phyloP scores from a whole-genome alignment of 495 filamentous ascomycete species.

The Penicillium taxi region DNA sequence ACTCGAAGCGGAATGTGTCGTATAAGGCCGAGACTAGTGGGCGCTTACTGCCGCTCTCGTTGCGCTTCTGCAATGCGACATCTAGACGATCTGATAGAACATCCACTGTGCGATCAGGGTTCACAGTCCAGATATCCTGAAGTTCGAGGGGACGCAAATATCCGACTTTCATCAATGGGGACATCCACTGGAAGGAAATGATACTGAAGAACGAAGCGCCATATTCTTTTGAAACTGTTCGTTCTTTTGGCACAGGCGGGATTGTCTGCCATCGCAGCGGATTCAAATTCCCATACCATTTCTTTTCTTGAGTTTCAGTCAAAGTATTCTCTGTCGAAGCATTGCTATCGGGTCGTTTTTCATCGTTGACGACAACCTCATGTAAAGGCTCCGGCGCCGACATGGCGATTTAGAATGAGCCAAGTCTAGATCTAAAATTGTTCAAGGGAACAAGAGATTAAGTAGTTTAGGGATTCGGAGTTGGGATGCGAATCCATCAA shows the following conservation, averaged over 20 bases:
- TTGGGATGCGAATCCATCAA: too few species aligned
- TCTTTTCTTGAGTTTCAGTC: conserved; percentile 20
- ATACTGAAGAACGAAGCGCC: conserved; percentile 46
- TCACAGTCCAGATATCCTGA: conserved; percentile 82
- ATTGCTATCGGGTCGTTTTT: conserved; percentile 9
- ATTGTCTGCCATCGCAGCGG: conserved; percentile 43
- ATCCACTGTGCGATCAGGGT: conserved; percentile 67
- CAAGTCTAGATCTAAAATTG: too few species aligned
- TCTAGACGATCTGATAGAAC: conserved; percentile 55
- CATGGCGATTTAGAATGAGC: too few species aligned
- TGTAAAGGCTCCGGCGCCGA: conserved; percentile 14
- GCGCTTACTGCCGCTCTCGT: conserved; percentile 58
- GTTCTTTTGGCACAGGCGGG: conserved; percentile 47
- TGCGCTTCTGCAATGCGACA: conserved; percentile 57
- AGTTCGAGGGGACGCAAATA: conserved; percentile 78
- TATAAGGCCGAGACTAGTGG: conserved; percentile 75
- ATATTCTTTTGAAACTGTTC: conserved; percentile 45
- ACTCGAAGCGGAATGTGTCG: conserved; percentile 80
- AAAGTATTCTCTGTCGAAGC: conserved; percentile 8
- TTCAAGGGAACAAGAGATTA: too few species aligned
- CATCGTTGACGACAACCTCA: conserved; percentile 11
- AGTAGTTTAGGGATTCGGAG: too few species aligned
- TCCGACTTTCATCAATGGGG: conserved; percentile 54
- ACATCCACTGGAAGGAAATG: conserved; percentile 54
- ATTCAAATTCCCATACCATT: conserved; percentile 49